Evolutionary conservation across 352 stramenopile genomes (phyloP).

Genomic region (Pythium biforme): DNA sequence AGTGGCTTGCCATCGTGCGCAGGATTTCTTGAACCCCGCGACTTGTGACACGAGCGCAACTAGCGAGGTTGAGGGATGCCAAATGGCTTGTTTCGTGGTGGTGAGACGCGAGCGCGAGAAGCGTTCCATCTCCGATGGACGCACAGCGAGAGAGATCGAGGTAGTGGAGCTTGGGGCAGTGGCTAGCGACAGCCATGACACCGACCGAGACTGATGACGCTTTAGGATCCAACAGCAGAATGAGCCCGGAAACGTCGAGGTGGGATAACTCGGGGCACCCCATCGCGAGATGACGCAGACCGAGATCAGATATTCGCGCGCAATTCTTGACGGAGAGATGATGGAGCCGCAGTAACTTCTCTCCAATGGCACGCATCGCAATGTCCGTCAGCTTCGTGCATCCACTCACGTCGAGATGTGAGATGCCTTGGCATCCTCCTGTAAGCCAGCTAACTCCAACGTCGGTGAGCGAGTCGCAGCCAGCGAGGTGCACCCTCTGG

Average conservation of each 20-base stretch:
- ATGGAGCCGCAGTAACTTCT: slow-evolving; percentile 63
- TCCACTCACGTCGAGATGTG: slow-evolving; percentile 76
- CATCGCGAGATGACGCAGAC: slow-evolving; percentile 44
- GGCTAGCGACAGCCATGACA: slow-evolving; percentile 34
- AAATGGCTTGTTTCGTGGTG: slow-evolving; percentile 12
- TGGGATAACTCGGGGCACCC: slow-evolving; percentile 47
- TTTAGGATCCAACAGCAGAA: slow-evolving; percentile 37
- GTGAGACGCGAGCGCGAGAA: slow-evolving; percentile 26
- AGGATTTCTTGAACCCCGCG: slow-evolving; percentile 25
- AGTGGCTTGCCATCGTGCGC: slow-evolving; percentile 21
- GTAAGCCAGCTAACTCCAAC: slow-evolving; percentile 92
- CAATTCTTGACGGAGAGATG: slow-evolving; percentile 50
- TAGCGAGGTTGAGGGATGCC: slow-evolving; percentile 18
- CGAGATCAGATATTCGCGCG: slow-evolving; percentile 49
- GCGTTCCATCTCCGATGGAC: slow-evolving; percentile 39
- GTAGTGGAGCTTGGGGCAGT: slow-evolving; percentile 40
- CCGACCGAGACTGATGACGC: slow-evolving; percentile 3
- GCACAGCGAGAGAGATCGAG: slow-evolving; percentile 53
- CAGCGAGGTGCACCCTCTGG: slow-evolving; percentile 58
- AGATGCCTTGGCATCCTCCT: slow-evolving; percentile 73
- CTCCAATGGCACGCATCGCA: slow-evolving; percentile 79
- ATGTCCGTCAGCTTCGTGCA: slow-evolving; percentile 90
- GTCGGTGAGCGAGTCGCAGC: slow-evolving; percentile 90
- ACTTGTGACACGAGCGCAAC: slow-evolving; percentile 31
- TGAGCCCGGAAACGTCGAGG: slow-evolving; percentile 42